Evolutionary conservation across 371 early-diverging fungal genomes (phyloP).

Genomic region (Globomyces sp.): DNA sequence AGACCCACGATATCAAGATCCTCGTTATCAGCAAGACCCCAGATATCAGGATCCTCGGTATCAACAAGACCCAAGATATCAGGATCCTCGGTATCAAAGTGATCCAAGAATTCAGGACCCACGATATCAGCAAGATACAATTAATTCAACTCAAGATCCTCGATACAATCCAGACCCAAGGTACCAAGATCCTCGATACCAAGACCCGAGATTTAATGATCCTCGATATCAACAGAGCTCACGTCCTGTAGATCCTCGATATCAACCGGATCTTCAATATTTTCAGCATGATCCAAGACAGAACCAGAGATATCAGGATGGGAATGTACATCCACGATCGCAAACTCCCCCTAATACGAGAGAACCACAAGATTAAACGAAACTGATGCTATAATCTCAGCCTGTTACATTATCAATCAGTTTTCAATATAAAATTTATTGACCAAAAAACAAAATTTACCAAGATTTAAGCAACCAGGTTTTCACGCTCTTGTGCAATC

Average conservation of each 20-base stretch:
- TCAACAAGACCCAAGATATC: neutral
- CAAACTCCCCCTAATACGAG: too few species aligned
- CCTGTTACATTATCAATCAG: too few species aligned
- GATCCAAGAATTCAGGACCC: neutral
- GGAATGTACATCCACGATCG: too few species aligned
- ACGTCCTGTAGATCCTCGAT: neutral
- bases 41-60: constrained; percentile 6
- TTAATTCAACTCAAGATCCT: neutral
- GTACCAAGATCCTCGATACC: neutral
- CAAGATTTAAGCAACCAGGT: too few species aligned
- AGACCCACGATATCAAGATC: constrained; percentile 4
- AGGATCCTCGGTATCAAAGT: neutral
- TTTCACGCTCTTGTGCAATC: too few species aligned
- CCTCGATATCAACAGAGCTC: constrained; percentile 1
- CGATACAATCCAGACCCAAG: neutral
- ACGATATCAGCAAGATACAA: neutral
- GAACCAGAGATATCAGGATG: too few species aligned
- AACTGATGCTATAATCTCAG: too few species aligned
- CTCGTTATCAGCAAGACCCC: neutral
- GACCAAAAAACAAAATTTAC: too few species aligned
- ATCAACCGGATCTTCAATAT: neutral
- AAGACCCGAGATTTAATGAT: too few species aligned
- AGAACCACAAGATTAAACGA: too few species aligned
- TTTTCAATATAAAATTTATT: too few species aligned
- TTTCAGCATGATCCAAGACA: too few species aligned